Base-by-base conservation (phyloP, 805 yeast species). In the Kodamaea leandrae region DNA sequence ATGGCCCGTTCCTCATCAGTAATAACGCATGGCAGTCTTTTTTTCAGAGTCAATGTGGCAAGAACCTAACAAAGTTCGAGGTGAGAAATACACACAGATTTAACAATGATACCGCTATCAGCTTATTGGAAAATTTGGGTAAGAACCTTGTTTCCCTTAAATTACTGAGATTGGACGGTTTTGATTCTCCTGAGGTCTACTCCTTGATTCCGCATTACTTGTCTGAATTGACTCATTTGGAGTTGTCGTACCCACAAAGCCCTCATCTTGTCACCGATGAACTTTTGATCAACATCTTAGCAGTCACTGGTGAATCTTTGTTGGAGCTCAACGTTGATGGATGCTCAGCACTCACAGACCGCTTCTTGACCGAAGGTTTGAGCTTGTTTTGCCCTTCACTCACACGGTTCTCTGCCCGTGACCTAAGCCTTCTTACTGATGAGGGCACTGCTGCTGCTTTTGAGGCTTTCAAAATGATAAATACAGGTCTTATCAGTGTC, bases 1-100 rank as follows among this genome's bases (percentile, higher is more conserved):
- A 91, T 60, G 99, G 99, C 0, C 88, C 97, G 0, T 93, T 93
- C 57, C 64, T 93, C 49, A 82, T 93, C 34, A 80, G 83, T 53
- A 86, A 83, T 48, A 63, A 61, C 0, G 70, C 80, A 42, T 93
- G 99, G 99, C 77, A 78, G 48, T 72, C 67, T 5, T 89, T 84
- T 47, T 86, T 93, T 53, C 78, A 77, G 37, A 48, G 55, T 1
- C 66, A 77, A 46, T 40, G 39, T 14, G 86, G 84, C 2, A 59
- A 71, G 2, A 68, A 76, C 14, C 64, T 93, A 41, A 66, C 63
- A 17, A 65, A 68, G 32, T 78, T 93, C 49, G 82, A 82, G 46
- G 58, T 93, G 8, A 69, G 80, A 26, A 86, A 88, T 54, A 91
- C 97, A 1, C 96, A 91, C 57, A 70, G 98, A 41, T 82, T 93